Evolutionary conservation across 2,329 filamentous ascomycete species (phyloP), one percentile per base, ranked within the genome.

Genomic region (Alternaria gaisen): DNA sequence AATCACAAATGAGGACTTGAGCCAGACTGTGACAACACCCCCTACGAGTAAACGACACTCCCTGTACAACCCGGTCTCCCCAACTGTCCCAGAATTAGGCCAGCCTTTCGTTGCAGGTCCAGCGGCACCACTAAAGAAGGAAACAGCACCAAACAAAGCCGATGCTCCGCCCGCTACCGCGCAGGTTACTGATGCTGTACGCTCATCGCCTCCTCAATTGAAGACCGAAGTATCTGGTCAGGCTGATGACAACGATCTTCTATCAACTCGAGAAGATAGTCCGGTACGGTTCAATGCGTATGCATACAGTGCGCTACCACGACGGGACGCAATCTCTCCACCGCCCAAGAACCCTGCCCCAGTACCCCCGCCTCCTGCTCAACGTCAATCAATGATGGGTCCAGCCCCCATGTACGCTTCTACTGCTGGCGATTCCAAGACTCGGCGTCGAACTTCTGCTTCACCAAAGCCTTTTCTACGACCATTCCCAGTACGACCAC

Each of bases 381-480:
- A 69, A 32, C 75, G 68, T 22, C 73, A 72, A 40, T 76, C 74
- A 4, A 67, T 64, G 5, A 46, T 72, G 26, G 70, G 68, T 10
- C 48, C 53, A 20, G 48, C 60, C 14, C 57, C 53, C 5, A 36
- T 46, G 30, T 58, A 53, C 30, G 51, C 63, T 24, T 63, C 60
- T 26, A 58, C 60, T 38, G 58, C 58, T 38, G 57, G 53, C 9
- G 58, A 65, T 40, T 41, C 48, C 12, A 68, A 63, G 22, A 54
- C 62, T 12, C 60, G 66, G 28, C 71, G 67, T 26, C 72, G 76
- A n/a, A 63, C 74, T 10, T 76, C 75, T 24, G 66, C 71, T 30
- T 73, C 70, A 7, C 73, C 76, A 2, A 79, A 79, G 58, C 76
- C 76, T 14, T 77, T 76, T 44, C 61, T 79, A 20, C 72, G 74